Base-by-base conservation (phyloP, 2,329 filamentous ascomycete genomes). In the Nothophoma quercina region DNA sequence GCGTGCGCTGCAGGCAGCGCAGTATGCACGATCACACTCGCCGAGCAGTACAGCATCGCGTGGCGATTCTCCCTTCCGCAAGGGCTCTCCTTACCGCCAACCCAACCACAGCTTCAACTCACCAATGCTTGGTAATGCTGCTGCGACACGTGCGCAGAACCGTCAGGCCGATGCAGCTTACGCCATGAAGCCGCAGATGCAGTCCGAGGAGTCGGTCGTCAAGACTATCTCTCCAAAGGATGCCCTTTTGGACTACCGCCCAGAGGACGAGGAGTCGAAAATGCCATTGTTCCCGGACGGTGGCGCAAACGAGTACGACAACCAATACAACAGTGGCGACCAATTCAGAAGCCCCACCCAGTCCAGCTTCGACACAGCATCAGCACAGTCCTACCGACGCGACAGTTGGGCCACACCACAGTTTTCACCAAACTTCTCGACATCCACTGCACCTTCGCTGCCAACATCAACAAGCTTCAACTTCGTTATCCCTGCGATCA, bases 151-250 rank as follows among this genome's bases (percentile, higher is more conserved):
- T 29, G 85, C 88, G 68, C 82, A 85, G 59, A 86, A 87, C 65
- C 81, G 82, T 5, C 81, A 85, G 63, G 83, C 84, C 33, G 86
- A 87, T 52, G 82, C 81, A 58, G 68, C 70, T 55, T 75, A 78
- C 58, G 73, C 74, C 9, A 72, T 75, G 55, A 75, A 75, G 58
- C 62, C 74, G 22, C 72, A 72, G 40, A 68, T 75, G 60, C 69
- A 72, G 39, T 68, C 73, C 40, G 71, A 81, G 19, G 72, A 76
- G 55, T 65, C 77, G 34, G 63, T 75, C n/a, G 82, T 85, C 1
- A 90, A 91, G 74, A 96, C 93, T 0, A 96, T 99, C 38, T 98
- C 93, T 1, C 95, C 93, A 19, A 96, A 96, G 76, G 93, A 98
- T 67, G 90, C 93, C 1, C 77, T 96, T 54, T 77, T 97, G 41